These are phyloP conservation scores for Microthlaspi erraticum DNA, from an alignment of 345 rosid species.

Conservation along the genomic window DNA sequence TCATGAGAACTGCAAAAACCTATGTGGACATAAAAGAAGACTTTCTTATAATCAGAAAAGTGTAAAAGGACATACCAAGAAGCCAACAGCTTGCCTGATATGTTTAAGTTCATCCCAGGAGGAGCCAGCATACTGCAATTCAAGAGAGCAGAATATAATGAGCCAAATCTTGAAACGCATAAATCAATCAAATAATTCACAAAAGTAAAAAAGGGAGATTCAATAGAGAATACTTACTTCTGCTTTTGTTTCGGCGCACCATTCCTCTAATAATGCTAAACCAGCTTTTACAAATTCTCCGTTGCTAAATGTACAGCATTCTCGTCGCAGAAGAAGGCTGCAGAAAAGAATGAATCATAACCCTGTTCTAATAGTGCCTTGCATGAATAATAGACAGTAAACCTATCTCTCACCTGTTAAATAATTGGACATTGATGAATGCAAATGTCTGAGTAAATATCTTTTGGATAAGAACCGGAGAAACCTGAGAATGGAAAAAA, in stretches of 20 bases:
- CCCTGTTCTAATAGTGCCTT: constrained; percentile 28
- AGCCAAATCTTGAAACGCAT: constrained; percentile 9
- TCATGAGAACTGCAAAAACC: constrained; percentile 35
- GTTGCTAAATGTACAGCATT: constrained; percentile 98
- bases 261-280: constrained; percentile 88
- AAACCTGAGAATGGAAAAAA: constrained; percentile 66
- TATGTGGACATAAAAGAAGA: no score
- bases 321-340: constrained; percentile 96
- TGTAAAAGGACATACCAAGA: constrained; percentile 70
- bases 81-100: constrained; percentile 98
- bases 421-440: constrained; percentile 86
- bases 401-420: constrained; percentile 69
- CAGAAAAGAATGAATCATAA: constrained; percentile 31
- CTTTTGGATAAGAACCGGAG: constrained; percentile 90
- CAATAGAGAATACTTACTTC: constrained; percentile 62
- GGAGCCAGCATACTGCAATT: constrained; percentile 80
- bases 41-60: not conserved
- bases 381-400: not conserved
- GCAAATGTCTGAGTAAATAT: constrained; percentile 91
- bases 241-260: constrained; percentile 84
- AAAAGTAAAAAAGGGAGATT: constrained; percentile 7
- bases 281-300: constrained; percentile 97
- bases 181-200: constrained; percentile 10
- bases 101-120: constrained; percentile 99
- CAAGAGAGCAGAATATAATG: constrained; percentile 17